Evolutionary conservation across 805 yeast genomes (phyloP), one percentile per base, ranked within the genome.

Genomic region (Cyberlindnera lachancei): DNA sequence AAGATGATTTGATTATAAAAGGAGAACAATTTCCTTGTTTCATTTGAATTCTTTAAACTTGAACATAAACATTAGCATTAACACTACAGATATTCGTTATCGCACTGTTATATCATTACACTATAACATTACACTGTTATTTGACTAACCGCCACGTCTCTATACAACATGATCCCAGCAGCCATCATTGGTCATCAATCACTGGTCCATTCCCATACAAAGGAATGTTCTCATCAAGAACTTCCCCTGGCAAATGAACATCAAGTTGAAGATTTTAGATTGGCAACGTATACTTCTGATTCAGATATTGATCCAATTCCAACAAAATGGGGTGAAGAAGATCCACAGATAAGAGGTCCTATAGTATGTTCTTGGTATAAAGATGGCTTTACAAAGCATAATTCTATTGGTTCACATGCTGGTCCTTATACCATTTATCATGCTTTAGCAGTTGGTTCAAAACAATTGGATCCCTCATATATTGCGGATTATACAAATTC

Each of bases 401-500:
- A 76, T 46, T 67, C 80, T 25, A 70, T 75, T 40, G 83, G 83
- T 33, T 77, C 80, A 10, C 78, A 73, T 45, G 59, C 79, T 10
- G 82, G 82, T 21, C 70, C 80, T 10, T 76, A 76, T 46, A 67
- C 75, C 17, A 62, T 76, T 29, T 76, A 76, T 56, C 81, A 75
- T 44, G 83, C 82, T 6, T 55, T 76, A 35, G 79, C 81, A 5
- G 69, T 75, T 29, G 82, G 70, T n/a, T 61, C 77, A 12, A 66
- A 68, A 37, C 79, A 75, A 50, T 55, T 76, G 43, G 64, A 73
- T 33, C 56, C 65, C 17, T 54, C 60, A 34, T 73, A 75, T 47
- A 54, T 55, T 29, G 76, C 83, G 18, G 77, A 77, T 45, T 76
- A 70, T 52, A 69, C 79, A 27, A 73, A 75, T 50, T 67, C 82